Percentiles rank a stretch among this genome's conserved stretches.
Conservation (phyloP, 768 basidiomycete genomes). For the Xerocomellus intermedius region DNA sequence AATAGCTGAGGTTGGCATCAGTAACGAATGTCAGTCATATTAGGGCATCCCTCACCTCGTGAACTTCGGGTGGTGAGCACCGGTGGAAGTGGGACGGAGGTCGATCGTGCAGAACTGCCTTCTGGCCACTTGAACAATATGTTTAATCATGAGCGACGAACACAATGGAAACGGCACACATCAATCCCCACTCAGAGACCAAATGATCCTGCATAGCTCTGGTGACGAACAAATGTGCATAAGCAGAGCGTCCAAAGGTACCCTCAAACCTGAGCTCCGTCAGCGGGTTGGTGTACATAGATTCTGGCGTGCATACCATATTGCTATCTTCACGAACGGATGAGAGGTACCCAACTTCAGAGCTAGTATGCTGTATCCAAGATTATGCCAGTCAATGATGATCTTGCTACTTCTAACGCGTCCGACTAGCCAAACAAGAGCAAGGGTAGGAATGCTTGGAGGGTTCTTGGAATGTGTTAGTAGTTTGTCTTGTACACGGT, state of each 20-base stretch:
- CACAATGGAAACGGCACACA: constrained; percentile 47
- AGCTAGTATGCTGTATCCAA: constrained; percentile 90
- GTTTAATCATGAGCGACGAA: constrained; percentile 3
- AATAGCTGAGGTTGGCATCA: constrained; percentile 43
- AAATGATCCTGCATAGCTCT: constrained; percentile 77
- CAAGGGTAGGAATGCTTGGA: constrained; percentile 91
- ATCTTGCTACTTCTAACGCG: constrained; percentile 72
- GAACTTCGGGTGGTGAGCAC: constrained; percentile 65
- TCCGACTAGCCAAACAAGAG: constrained; percentile 75
- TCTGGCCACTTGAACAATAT: constrained; percentile 58
- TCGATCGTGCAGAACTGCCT: constrained; percentile 81
- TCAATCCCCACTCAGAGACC: constrained; percentile 67
- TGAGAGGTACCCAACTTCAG: constrained; percentile 72
- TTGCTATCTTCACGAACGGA: constrained; percentile 69
- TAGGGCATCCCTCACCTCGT: constrained; percentile 55
- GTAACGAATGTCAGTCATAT: background rate
- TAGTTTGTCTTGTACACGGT: background rate
- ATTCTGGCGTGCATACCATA: constrained; percentile 49
- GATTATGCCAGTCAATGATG: constrained; percentile 99
- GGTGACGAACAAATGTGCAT: constrained; percentile 93
- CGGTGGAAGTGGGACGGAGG: constrained; percentile 84
- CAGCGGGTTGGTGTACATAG: background rate
- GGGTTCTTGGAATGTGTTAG: constrained; percentile 67
- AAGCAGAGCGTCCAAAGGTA: constrained; percentile 75
- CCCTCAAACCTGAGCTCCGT: constrained; percentile 67